Evolutionary conservation across 2,329 filamentous ascomycete species (phyloP).

Genomic region (Trichoderma atroviride): DNA sequence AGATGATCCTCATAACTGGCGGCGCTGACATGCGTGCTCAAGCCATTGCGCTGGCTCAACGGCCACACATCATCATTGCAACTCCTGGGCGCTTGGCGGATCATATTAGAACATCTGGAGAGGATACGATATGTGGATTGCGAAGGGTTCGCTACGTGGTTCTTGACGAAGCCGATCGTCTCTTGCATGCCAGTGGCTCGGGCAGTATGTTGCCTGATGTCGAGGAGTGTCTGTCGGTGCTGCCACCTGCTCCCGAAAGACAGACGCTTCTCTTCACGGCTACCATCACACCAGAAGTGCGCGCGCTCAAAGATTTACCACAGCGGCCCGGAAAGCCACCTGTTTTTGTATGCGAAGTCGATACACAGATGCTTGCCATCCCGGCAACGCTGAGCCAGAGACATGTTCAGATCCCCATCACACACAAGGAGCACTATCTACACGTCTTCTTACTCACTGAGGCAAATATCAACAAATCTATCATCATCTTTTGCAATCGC

Average conservation of each 20-base stretch:
- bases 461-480: conserved; percentile 71
- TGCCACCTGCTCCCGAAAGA: conserved; percentile 77
- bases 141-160: conserved; percentile 82
- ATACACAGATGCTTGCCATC: conserved; percentile 73
- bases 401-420: conserved; percentile 86
- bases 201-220: conserved; percentile 96
- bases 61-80: conserved; percentile 91
- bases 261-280: conserved; percentile 96
- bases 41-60: conserved; percentile 77
- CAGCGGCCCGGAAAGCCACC: conserved; percentile 69
- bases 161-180: conserved; percentile 91
- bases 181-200: conserved; percentile 70
- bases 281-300: conserved; percentile 90
- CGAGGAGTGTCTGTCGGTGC: conserved; percentile 79
- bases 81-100: conserved; percentile 92
- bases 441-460: conserved; percentile 85
- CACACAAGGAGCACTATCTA: conserved; percentile 92
- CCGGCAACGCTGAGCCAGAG: conserved; percentile 80
- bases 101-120: conserved; percentile 87
- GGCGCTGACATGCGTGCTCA: conserved; percentile 91
- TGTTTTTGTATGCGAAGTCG: conserved; percentile 87
- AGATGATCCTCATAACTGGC: conserved; percentile 86
- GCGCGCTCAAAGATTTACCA: conserved; percentile 79
- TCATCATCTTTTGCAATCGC: conserved; percentile 94
- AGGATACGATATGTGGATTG: conserved; percentile 84